Conservation (phyloP, 176 grass and related monocot species). For the Ensete glaucum region DNA sequence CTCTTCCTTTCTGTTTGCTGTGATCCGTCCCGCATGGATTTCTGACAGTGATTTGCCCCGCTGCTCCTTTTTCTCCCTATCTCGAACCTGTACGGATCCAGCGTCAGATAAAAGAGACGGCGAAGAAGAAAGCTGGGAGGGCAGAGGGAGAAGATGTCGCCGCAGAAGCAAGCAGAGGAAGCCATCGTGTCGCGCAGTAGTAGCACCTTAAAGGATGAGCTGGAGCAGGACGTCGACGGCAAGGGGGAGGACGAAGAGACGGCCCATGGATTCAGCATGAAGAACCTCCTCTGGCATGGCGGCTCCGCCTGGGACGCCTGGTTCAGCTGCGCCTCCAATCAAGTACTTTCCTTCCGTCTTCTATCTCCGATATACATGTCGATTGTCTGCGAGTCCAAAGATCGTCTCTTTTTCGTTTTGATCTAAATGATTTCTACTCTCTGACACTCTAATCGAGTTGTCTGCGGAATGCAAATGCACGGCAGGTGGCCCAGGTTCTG, state of each 20-base stretch:
- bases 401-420: background rate
- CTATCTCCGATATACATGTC: too few relatives aligned
- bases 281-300: constrained; percentile 26
- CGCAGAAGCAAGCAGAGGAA: constrained; percentile 61
- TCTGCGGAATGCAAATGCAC: background rate
- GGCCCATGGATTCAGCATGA: constrained; percentile 33
- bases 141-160: constrained; percentile 24
- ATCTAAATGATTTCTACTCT: too few relatives aligned
- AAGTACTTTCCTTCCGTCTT: background rate
- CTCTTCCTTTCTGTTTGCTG: background rate
- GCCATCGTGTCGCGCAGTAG: constrained; percentile 51
- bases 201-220: constrained; percentile 54
- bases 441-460: too few relatives aligned
- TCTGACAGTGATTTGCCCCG: background rate
- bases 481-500: constrained; percentile 21
- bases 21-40: background rate
- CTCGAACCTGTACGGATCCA: background rate
- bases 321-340: constrained; percentile 24
- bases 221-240: constrained; percentile 40
- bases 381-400: too few relatives aligned
- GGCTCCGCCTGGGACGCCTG: constrained; percentile 18
- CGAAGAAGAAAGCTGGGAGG: background rate
- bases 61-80: background rate
- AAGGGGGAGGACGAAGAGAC: constrained; percentile 32
- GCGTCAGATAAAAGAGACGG: background rate